A percentile compares a stretch with the other conserved stretches of the same genome.
These are phyloP conservation scores for Tolypocladium inflatum DNA, from an alignment of 2,329 filamentous ascomycete species.

Conservation along the genomic window DNA sequence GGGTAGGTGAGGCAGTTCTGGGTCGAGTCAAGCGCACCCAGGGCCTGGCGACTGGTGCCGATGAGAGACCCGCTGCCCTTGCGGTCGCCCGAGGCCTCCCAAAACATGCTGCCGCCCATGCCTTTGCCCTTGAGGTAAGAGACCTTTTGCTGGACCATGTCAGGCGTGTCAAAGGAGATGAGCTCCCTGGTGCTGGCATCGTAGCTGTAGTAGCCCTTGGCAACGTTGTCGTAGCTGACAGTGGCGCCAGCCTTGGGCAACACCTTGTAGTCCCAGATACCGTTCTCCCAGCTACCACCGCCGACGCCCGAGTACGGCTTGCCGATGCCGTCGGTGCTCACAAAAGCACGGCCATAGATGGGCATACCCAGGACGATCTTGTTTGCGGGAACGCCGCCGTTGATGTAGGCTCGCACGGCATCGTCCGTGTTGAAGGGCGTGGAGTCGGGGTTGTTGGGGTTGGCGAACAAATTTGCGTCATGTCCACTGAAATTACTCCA, in stretches of 20 bases:
- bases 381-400: conserved; percentile 46
- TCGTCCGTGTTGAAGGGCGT: conserved; percentile 63
- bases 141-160: conserved; percentile 52
- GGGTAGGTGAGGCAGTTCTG: conserved; percentile 44
- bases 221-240: conserved; percentile 45
- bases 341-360: conserved; percentile 30
- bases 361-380: conserved; percentile 76
- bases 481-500: conserved; percentile 59
- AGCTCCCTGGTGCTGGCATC: conserved; percentile 50
- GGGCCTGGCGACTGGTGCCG: conserved; percentile 31
- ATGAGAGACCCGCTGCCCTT: conserved; percentile 52
- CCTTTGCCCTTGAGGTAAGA: conserved; percentile 51
- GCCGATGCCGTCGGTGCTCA: conserved; percentile 53
- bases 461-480: conserved; percentile 60
- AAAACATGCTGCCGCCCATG: conserved; percentile 76
- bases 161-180: conserved; percentile 62
- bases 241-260: conserved; percentile 53
- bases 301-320: conserved; percentile 54
- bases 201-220: conserved; percentile 63
- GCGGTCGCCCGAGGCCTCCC: conserved; percentile 67
- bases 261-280: conserved; percentile 74
- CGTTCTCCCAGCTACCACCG: conserved; percentile 60
- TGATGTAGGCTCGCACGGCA: conserved; percentile 57
- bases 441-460: conserved; percentile 37
- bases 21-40: conserved; percentile 30